Evolutionary conservation across 306 rosid genomes (phyloP).

Genomic region (Chamaecrista fasciculata): DNA sequence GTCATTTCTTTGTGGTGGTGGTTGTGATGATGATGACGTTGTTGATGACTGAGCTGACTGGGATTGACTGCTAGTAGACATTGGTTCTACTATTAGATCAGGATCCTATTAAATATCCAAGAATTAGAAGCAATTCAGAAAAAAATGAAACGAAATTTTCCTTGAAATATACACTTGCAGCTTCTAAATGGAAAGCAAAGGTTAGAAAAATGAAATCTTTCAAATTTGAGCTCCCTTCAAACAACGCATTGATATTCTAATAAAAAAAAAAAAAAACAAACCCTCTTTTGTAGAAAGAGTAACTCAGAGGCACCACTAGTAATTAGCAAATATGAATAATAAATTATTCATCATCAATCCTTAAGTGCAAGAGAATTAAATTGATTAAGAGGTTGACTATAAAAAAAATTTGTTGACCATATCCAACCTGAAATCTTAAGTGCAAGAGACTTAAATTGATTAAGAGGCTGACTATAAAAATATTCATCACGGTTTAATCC

Average conservation of each 20-base stretch:
- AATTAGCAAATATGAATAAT: neutral
- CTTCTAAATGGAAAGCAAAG: neutral
- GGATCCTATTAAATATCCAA: conserved; percentile 60
- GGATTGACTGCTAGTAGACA: conserved; percentile 61
- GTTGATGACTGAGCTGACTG: conserved; percentile 59
- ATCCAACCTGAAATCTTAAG: neutral
- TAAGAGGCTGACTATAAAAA: neutral
- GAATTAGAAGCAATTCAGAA: conserved; percentile 22
- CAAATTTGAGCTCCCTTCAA: neutral
- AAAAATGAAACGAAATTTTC: conserved; percentile 1
- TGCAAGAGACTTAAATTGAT: neutral
- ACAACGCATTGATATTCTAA: neutral
- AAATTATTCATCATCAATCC: neutral
- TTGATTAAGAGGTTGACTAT: neutral
- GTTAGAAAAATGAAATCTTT: neutral
- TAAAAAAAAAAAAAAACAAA: neutral
- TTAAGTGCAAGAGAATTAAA: neutral
- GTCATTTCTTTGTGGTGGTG: conserved; percentile 51
- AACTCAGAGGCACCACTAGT: neutral
- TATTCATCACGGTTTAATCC: neutral
- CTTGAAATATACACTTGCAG: neutral
- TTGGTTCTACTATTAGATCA: conserved; percentile 75
- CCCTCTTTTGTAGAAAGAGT: neutral
- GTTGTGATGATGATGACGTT: conserved; percentile 33
- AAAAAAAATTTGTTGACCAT: neutral